Percentiles rank a stretch among this genome's conserved stretches.
phyloP scores from a whole-genome alignment of 495 filamentous ascomycete genomes.

The Aspergillus bertholletiae region DNA sequence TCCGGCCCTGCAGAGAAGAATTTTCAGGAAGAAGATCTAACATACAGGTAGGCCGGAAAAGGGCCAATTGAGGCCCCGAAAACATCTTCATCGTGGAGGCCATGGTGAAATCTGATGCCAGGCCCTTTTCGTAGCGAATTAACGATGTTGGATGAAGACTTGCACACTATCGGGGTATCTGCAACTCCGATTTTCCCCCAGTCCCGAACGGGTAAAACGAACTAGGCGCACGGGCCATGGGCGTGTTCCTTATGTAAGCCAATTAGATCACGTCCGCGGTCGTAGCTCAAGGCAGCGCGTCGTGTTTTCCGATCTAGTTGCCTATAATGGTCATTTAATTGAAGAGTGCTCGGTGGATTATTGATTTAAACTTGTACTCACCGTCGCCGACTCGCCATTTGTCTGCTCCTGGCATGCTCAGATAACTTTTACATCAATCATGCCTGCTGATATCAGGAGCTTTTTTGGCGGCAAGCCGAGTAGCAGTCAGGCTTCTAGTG shows the following conservation, averaged over 20 bases:
- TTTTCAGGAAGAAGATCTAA: not conserved
- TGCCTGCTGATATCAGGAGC: constrained; percentile 75
- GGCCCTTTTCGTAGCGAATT: constrained; percentile 3
- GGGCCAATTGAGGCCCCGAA: constrained; percentile 33
- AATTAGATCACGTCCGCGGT: constrained; percentile 27
- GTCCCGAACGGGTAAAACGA: constrained; percentile 15
- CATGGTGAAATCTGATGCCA: constrained; percentile 26
- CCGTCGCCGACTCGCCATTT: not conserved
- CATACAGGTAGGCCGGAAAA: constrained; percentile 36
- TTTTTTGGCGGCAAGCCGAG: constrained; percentile 65
- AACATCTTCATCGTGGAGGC: constrained; percentile 37
- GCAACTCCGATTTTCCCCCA: constrained; percentile 25
- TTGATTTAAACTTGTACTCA: not conserved
- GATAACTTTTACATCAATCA: constrained; percentile 26
- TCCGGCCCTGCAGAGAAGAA: not conserved
- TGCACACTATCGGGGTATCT: constrained; percentile 30
- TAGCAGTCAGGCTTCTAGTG: constrained; percentile 26
- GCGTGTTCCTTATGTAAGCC: constrained; percentile 31
- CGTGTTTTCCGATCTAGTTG: constrained; percentile 17
- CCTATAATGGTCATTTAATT: not conserved
- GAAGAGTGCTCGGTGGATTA: not conserved
- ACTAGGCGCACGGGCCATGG: constrained; percentile 24
- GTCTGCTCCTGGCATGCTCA: constrained; percentile 3
- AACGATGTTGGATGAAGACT: constrained; percentile 13
- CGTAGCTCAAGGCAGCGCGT: constrained; percentile 29